These are phyloP conservation scores for Cyberlindnera petersonii DNA, from an alignment of 805 yeast species.

Conservation along the genomic window DNA sequence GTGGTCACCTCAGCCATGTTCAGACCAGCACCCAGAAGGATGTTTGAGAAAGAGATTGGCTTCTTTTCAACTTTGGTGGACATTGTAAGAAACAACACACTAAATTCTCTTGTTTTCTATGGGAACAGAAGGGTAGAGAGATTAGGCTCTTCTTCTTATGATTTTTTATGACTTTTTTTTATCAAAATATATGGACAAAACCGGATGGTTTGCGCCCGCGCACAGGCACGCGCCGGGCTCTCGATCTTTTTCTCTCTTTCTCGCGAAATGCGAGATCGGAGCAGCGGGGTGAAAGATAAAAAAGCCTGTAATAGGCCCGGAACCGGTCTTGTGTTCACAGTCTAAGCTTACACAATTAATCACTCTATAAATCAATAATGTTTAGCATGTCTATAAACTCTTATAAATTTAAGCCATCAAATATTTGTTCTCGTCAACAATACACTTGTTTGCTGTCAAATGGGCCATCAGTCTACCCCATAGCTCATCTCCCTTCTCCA, in stretches of 20 bases:
- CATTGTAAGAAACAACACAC: slow-evolving; percentile 1
- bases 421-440: slow-evolving; percentile 4
- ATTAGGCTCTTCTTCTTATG: no score
- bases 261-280: slow-evolving; percentile 1
- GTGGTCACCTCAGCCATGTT: slow-evolving; percentile 92
- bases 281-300: no score
- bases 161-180: no score
- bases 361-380: slow-evolving; percentile 1
- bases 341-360: not conserved
- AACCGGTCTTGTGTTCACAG: no score
- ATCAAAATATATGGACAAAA: slow-evolving; percentile 1
- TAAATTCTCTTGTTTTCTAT: no score
- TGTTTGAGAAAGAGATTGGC: slow-evolving; percentile 83
- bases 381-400: not conserved
- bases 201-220: no score
- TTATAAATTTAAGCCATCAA: not conserved
- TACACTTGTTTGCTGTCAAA: slow-evolving; percentile 30
- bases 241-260: no score
- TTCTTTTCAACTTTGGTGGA: slow-evolving; percentile 56
- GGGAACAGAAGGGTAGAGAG: no score
- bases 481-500: slow-evolving; percentile 40
- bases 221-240: no score
- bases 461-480: slow-evolving; percentile 50
- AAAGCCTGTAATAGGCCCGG: no score
- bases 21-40: slow-evolving; percentile 88